These are phyloP conservation scores for Parathielavia appendiculata DNA, from an alignment of 495 filamentous ascomycete genomes.

Conservation along the genomic window DNA sequence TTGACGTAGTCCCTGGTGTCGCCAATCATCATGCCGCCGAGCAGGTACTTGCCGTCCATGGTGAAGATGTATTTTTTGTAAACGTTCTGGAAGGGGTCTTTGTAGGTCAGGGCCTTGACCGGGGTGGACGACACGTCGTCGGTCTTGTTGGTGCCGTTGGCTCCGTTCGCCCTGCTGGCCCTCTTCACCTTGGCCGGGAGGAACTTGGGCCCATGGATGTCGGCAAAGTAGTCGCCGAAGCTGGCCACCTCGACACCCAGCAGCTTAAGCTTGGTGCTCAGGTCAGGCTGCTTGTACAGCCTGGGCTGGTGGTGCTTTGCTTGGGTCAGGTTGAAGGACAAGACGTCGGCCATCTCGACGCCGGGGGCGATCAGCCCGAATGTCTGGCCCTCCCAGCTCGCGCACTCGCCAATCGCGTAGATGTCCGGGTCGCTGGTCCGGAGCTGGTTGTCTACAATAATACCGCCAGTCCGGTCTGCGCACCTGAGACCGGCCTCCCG, in stretches of 20 bases:
- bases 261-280: conserved; percentile 92
- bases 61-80: conserved; percentile 98
- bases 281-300: conserved; percentile 76
- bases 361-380: conserved; percentile 93
- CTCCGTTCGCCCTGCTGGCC: conserved; percentile 38
- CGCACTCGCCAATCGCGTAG: conserved; percentile 93
- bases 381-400: conserved; percentile 88
- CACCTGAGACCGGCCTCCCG: conserved; percentile 65
- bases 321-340: conserved; percentile 92
- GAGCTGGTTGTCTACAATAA: conserved; percentile 66
- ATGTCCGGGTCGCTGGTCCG: conserved; percentile 68
- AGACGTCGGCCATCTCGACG: conserved; percentile 93
- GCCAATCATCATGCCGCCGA: conserved; percentile 98
- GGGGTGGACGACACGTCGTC: conserved; percentile 43
- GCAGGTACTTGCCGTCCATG: conserved; percentile 82
- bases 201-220: conserved; percentile 77
- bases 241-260: conserved; percentile 92
- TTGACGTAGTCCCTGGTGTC: conserved; percentile 94
- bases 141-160: conserved; percentile 30
- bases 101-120: conserved; percentile 87
- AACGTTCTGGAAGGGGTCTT: conserved; percentile 86
- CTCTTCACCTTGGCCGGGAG: conserved; percentile 52
- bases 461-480: conserved; percentile 68
- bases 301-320: conserved; percentile 63
- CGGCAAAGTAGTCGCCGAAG: conserved; percentile 96